A percentile compares a stretch with the other conserved stretches of the same genome.
These are phyloP conservation scores for Leptographium radiaticola DNA, from an alignment of 2,329 filamentous ascomycete genomes.

Conservation along the genomic window DNA sequence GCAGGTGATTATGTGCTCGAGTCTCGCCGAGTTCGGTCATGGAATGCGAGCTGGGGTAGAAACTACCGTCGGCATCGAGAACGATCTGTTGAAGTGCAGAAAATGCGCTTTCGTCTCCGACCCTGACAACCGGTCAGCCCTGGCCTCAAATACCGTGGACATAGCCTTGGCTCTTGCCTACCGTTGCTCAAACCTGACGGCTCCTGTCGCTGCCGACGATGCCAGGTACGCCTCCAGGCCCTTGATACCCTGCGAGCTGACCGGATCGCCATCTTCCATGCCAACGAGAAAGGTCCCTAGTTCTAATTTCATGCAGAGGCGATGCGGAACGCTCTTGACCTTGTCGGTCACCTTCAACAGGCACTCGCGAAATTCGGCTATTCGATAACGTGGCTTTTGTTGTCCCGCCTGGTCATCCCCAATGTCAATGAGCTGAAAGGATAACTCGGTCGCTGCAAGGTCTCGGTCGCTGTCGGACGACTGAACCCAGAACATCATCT, in stretches of 20 bases:
- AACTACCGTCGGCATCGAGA: neutral
- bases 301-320: neutral
- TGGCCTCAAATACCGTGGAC: too few relatives aligned
- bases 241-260: too few relatives aligned
- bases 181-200: neutral
- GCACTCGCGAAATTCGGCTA: neutral
- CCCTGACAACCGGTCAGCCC: neutral
- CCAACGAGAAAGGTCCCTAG: neutral
- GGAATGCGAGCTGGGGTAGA: constrained; percentile 6
- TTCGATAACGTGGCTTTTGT: neutral
- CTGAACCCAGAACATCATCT: neutral
- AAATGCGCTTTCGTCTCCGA: constrained; percentile 5
- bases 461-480: too few relatives aligned
- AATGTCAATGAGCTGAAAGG: neutral
- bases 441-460: neutral
- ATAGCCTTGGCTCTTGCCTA: neutral
- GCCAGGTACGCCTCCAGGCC: neutral
- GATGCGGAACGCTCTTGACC: neutral
- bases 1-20: constrained; percentile 6
- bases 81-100: neutral
- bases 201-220: neutral
- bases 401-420: neutral
- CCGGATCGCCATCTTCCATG: neutral
- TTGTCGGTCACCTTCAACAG: neutral
- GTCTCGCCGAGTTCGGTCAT: constrained; percentile 5